phyloP scores from a whole-genome alignment of 2,329 filamentous ascomycete genomes.

The Drechslerella dactyloides region DNA sequence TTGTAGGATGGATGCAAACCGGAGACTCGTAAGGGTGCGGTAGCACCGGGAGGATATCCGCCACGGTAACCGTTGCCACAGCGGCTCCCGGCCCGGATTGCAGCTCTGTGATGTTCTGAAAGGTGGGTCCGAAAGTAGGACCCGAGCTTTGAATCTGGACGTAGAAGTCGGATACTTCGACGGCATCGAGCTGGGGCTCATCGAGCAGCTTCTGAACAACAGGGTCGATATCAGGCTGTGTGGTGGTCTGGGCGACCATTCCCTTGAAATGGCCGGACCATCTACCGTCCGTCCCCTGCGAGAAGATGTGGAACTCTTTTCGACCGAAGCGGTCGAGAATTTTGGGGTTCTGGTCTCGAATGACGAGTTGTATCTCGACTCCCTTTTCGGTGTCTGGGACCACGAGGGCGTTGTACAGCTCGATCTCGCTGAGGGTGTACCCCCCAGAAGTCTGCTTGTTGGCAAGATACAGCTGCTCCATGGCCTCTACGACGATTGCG shows the following conservation, averaged over 20 bases:
- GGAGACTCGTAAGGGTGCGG: conserved; percentile 60
- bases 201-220: no score
- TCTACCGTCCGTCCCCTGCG: conserved; percentile 3
- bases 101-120: conserved; percentile 47
- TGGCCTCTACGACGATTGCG: conserved; percentile 60
- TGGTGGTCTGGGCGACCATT: not conserved
- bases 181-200: no score
- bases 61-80: conserved; percentile 1
- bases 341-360: not conserved
- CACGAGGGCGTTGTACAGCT: conserved; percentile 53
- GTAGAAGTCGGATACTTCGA: conserved; percentile 27
- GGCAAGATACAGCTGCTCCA: conserved; percentile 13
- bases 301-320: conserved; percentile 7
- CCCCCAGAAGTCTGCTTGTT: conserved; percentile 10
- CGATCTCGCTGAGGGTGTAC: conserved; percentile 53
- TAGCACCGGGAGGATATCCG: conserved; percentile 57
- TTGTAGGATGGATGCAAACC: conserved; percentile 61
- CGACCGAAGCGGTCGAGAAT: not conserved
- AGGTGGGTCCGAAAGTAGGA: conserved; percentile 51
- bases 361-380: conserved; percentile 31
- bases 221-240: not conserved
- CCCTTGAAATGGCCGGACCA: conserved; percentile 13
- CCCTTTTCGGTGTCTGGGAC: conserved; percentile 32
- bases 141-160: conserved; percentile 38
- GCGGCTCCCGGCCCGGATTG: not conserved